Percentiles rank a stretch among this genome's conserved stretches.
Evolutionary conservation across 352 stramenopile species (phyloP).

Genomic region (Phytophthora hybrid): DNA sequence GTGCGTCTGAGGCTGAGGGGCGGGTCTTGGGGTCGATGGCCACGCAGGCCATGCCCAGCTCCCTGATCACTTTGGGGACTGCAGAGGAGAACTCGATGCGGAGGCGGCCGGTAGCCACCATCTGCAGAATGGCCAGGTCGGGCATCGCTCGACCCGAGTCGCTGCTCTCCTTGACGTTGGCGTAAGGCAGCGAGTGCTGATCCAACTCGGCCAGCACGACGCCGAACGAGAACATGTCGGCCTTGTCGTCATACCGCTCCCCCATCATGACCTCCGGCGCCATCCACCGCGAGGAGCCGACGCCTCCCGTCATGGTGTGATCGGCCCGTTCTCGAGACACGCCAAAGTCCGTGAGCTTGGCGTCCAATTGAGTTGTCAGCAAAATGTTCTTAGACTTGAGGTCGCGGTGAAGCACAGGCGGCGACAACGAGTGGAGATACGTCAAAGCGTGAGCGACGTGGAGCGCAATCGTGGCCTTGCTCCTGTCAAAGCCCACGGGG

Average conservation of each 20-base stretch:
- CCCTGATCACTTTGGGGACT: slow-evolving; percentile 31
- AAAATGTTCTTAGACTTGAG: slow-evolving; percentile 52
- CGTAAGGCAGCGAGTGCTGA: slow-evolving; percentile 42
- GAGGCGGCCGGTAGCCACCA: slow-evolving; percentile 52
- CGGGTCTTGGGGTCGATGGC: slow-evolving; percentile 45
- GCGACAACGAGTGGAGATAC: slow-evolving; percentile 52
- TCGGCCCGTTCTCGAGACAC: slow-evolving; percentile 47
- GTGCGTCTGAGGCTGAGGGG: slow-evolving; percentile 45
- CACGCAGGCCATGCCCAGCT: slow-evolving; percentile 46
- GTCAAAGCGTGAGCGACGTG: slow-evolving; percentile 46
- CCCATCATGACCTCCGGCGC: slow-evolving; percentile 57
- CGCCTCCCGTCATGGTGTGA: slow-evolving; percentile 46
- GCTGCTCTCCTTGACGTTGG: slow-evolving; percentile 38
- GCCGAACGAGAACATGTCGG: slow-evolving; percentile 59
- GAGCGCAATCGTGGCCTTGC: slow-evolving; percentile 42
- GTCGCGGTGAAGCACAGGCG: slow-evolving; percentile 40
- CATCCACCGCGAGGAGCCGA: slow-evolving; percentile 55
- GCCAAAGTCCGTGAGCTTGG: slow-evolving; percentile 50
- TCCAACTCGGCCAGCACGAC: slow-evolving; percentile 54
- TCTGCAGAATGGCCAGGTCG: slow-evolving; percentile 53
- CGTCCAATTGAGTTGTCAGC: slow-evolving; percentile 34
- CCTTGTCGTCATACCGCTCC: slow-evolving; percentile 53
- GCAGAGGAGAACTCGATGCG: slow-evolving; percentile 48
- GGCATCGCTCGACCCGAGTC: slow-evolving; percentile 33
- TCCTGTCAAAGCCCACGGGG: slow-evolving; percentile 34